Conservation (phyloP, 139 green algal species). For the Diplosphaera chodatii region DNA sequence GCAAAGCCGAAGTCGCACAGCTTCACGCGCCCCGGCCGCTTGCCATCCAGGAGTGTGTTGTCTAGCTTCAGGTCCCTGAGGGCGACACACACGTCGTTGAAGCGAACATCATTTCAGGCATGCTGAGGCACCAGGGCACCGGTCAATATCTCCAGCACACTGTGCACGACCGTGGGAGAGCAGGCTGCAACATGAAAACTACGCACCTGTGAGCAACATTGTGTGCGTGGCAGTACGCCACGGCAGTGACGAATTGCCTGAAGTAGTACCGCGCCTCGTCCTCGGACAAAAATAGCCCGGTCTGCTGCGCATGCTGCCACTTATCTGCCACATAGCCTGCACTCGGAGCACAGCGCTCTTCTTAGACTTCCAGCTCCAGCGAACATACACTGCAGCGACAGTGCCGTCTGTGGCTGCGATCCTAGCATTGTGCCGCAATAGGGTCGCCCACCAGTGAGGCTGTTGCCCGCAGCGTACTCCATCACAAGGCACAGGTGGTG, state of each 20-base stretch:
- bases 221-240: constrained; percentile 87
- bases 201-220: constrained; percentile 66
- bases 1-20: constrained; percentile 71
- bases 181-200: neutral
- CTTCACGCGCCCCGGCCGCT: constrained; percentile 67
- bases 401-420: too few species aligned
- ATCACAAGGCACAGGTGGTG: constrained; percentile 69
- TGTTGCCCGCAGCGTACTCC: constrained; percentile 58
- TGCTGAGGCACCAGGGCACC: too few species aligned
- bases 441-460: constrained; percentile 11
- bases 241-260: constrained; percentile 79
- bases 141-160: too few species aligned
- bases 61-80: constrained; percentile 63
- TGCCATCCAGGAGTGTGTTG: constrained; percentile 77
- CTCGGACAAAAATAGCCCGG: constrained; percentile 66
- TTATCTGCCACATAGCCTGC: constrained; percentile 50
- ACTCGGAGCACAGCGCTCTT: too few species aligned
- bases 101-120: too few species aligned
- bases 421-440: neutral
- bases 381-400: too few species aligned
- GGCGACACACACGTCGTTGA: too few species aligned
- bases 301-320: constrained; percentile 56
- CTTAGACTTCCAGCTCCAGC: too few species aligned
- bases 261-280: constrained; percentile 86
- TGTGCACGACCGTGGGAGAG: too few species aligned